Evolutionary conservation across 805 yeast species (phyloP), one percentile per base, ranked within the genome.

Genomic region (Wickerhamomyces kurtzmanii): DNA sequence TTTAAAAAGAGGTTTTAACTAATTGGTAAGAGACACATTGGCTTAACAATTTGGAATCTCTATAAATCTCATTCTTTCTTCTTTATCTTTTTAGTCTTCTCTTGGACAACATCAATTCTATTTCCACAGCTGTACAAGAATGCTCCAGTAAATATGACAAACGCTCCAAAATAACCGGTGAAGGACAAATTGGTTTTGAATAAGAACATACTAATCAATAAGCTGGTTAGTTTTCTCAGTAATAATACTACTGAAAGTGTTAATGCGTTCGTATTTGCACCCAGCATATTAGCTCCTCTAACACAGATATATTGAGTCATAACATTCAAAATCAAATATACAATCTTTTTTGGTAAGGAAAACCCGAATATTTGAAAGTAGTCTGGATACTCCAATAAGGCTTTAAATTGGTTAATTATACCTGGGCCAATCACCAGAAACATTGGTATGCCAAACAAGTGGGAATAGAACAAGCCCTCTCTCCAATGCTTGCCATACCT

Each of bases 231-330:
- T 47, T 79, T 76, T 26, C 91, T 60, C 8, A 78, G 47, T 20
- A 75, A 57, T 15, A 80, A 54, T 1, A 75, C 68, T 9, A 81
- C 68, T 0, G 75, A 65, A 3, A 80, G 68, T 0, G 83, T 74
- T 23, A 81, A 46, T 0, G 87, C 78, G n/a, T 68, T 58, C 2
- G 76, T 62, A 6, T 47, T 47, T 12, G 78, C 70, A 0, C 76
- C 72, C 15, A 81, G 53, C 41, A 58, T 59, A 42, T 75, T 77
- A 9, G 80, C 89, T 5, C 89, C 86, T 9, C 68, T 52, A 2
- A 76, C 71, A 43, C 93, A 81, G 4, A 72, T 28, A 37, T 66
- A 60, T 47, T 76, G 84, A 1, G 82, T 70, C 1, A 59, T 11
- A 12, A 62, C 61, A 40, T 75, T 76, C 10, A 59, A 36, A 4